These are phyloP conservation scores for Malus fusca DNA, from an alignment of 306 rosid genomes.

Conservation along the genomic window DNA sequence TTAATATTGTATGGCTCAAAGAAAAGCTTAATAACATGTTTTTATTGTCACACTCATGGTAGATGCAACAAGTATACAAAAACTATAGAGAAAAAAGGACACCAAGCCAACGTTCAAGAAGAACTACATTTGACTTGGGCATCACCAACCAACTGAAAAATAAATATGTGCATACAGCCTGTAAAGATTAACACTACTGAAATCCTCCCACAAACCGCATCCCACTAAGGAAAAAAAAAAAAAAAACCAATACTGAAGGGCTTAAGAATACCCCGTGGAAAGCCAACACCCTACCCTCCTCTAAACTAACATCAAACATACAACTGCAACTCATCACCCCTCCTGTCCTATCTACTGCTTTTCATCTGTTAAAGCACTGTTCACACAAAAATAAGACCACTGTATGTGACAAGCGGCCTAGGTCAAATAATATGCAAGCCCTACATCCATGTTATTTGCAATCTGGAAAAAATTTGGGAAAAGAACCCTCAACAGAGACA, in stretches of 20 bases:
- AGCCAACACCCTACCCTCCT: not conserved
- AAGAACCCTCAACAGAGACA: not conserved
- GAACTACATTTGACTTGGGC: not conserved
- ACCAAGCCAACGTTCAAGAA: not conserved
- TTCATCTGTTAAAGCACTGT: not conserved
- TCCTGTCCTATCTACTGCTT: not conserved
- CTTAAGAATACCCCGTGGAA: not conserved
- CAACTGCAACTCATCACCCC: not conserved
- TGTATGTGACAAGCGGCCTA: not conserved
- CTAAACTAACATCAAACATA: not conserved
- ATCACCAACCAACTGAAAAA: not conserved
- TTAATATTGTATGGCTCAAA: conserved; percentile 15
- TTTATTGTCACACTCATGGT: not conserved
- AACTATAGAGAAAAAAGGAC: not conserved
- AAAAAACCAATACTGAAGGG: not conserved
- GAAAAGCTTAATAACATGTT: conserved; percentile 13
- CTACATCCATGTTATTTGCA: not conserved
- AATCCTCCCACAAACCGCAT: not conserved
- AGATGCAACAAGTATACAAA: not conserved
- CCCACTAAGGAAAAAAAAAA: not conserved
- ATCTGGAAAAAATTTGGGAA: not conserved
- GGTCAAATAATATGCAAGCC: not conserved
- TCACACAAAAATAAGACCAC: not conserved
- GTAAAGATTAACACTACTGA: not conserved
- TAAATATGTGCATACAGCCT: not conserved